A percentile compares a stretch with the other conserved stretches of the same genome.
These are phyloP conservation scores for Ogataea wickerhamii DNA, from an alignment of 805 yeast genomes.

Conservation along the genomic window DNA sequence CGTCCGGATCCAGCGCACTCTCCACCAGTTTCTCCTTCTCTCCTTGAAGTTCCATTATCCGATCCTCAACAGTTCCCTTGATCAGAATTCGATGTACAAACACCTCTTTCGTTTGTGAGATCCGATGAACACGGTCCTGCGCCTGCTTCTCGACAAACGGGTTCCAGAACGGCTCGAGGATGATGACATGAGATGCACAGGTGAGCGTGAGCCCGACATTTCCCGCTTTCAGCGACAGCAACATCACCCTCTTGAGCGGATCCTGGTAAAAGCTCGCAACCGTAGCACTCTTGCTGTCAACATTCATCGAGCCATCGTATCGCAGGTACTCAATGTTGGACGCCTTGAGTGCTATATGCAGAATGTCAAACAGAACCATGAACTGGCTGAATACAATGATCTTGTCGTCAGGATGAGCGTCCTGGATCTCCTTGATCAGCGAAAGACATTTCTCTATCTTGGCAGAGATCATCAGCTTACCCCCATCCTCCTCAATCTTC, in stretches of 20 bases:
- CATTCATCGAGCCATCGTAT: conserved; percentile 82
- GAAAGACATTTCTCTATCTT: conserved; percentile 64
- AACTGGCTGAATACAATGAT: conserved; percentile 84
- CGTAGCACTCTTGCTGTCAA: conserved; percentile 59
- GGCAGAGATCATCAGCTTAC: conserved; percentile 56
- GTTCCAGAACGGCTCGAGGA: conserved; percentile 97
- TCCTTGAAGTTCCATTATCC: conserved; percentile 78
- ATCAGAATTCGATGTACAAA: conserved; percentile 69
- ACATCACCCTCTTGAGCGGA: conserved; percentile 49
- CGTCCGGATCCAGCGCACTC: conserved; percentile 77
- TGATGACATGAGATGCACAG: conserved; percentile 87
- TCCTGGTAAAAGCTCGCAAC: conserved; percentile 63
- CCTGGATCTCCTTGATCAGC: conserved; percentile 49
- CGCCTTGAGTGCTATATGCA: conserved; percentile 48
- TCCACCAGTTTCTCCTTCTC: conserved; percentile 75
- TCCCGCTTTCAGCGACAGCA: conserved; percentile 88
- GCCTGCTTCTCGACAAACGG: conserved; percentile 98
- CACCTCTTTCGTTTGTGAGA: conserved; percentile 83
- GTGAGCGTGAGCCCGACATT: conserved; percentile 93
- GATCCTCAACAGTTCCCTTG: conserved; percentile 77
- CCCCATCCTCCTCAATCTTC: conserved; percentile 33
- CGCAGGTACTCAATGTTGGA: conserved; percentile 48
- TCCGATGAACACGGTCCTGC: conserved; percentile 91
- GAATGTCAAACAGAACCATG: conserved; percentile 68
- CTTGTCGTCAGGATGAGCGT: conserved; percentile 60